These are phyloP conservation scores for Ormosia emarginata DNA, from an alignment of 306 rosid genomes.

Conservation along the genomic window DNA sequence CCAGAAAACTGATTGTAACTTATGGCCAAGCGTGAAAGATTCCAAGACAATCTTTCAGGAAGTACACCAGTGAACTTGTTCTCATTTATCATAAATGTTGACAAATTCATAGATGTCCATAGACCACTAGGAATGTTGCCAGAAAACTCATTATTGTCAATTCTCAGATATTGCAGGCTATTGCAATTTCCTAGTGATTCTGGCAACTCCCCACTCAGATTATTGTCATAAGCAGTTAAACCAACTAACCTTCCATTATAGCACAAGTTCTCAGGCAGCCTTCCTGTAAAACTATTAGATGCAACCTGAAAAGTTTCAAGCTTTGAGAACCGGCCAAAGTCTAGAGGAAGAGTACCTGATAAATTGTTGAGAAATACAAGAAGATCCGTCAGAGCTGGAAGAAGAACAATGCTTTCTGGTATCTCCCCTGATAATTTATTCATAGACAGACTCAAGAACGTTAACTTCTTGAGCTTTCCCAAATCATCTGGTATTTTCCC, in stretches of 20 bases:
- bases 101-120: conserved; percentile 41
- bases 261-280: conserved; percentile 52
- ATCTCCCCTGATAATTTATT: conserved; percentile 42
- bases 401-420: conserved; percentile 41
- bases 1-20: conserved; percentile 44
- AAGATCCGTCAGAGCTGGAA: conserved; percentile 32
- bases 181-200: conserved; percentile 44
- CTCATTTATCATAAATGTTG: conserved; percentile 15
- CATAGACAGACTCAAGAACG: conserved; percentile 14
- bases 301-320: conserved; percentile 34
- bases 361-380: conserved; percentile 38
- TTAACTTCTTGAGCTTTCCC: conserved; percentile 35
- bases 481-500: conserved; percentile 40
- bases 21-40: conserved; percentile 34
- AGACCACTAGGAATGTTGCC: conserved; percentile 47
- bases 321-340: conserved; percentile 36
- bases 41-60: conserved; percentile 27
- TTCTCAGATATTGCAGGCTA: not conserved
- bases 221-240: conserved; percentile 32
- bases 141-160: conserved; percentile 31
- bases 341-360: conserved; percentile 40
- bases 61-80: conserved; percentile 44
- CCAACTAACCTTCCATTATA: conserved; percentile 26
- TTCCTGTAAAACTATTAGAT: conserved; percentile 40
- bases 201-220: conserved; percentile 48